These are phyloP conservation scores for Beauveria rudraprayagi DNA, from an alignment of 2,329 filamentous ascomycete genomes.

Conservation along the genomic window DNA sequence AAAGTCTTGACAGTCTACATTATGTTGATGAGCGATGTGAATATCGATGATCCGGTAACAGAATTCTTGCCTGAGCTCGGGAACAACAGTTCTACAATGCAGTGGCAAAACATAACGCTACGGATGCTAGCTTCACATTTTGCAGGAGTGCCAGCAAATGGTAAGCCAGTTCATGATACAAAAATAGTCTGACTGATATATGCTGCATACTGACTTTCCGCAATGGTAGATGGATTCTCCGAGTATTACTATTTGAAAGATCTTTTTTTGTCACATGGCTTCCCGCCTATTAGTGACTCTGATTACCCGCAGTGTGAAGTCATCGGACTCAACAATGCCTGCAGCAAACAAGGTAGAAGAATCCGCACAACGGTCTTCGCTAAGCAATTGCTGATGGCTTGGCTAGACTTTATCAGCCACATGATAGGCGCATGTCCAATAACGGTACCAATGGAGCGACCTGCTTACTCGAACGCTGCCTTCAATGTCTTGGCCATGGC, in stretches of 20 bases:
- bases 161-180: conserved; percentile 16
- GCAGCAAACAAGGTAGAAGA: conserved; percentile 9
- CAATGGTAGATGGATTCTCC: conserved; percentile 23
- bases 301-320: conserved; percentile 32
- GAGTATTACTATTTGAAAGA: conserved; percentile 30
- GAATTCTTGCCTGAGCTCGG: conserved; percentile 27
- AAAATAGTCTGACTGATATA: not conserved
- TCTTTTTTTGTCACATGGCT: conserved; percentile 26
- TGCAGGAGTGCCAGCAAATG: conserved; percentile 28
- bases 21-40: conserved; percentile 26
- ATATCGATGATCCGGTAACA: conserved; percentile 25
- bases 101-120: conserved; percentile 30
- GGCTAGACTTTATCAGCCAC: too few relatives aligned
- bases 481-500: conserved; percentile 30
- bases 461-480: conserved; percentile 34
- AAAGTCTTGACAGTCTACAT: conserved; percentile 32
- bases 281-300: conserved; percentile 26
- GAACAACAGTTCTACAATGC: conserved; percentile 14
- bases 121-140: conserved; percentile 30
- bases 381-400: not conserved
- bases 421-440: not conserved
- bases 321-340: conserved; percentile 24
- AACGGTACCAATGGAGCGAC: conserved; percentile 6
- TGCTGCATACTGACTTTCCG: not conserved
- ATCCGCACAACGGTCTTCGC: conserved; percentile 1